Conservation (phyloP, 176 grass and related monocot species). For the Rhynchospora breviuscula region DNA sequence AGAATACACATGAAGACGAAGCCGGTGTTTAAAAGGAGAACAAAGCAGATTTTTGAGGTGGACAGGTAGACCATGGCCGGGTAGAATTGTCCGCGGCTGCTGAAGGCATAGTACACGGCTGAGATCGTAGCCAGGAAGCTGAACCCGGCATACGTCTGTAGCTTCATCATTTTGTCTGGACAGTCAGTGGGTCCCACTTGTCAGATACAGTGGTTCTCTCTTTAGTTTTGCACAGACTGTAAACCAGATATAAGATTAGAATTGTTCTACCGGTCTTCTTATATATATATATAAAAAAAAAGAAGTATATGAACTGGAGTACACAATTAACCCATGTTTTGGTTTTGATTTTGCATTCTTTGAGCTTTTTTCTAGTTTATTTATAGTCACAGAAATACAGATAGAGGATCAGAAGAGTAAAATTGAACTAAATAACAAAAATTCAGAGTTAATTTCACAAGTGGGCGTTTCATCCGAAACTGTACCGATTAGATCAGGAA, state of each 20-base stretch:
- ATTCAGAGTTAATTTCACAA: background rate
- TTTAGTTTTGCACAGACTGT: background rate
- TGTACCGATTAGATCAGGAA: background rate
- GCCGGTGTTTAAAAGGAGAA: slow-evolving; percentile 86
- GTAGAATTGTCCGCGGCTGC: slow-evolving; percentile 93
- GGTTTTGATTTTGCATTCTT: background rate
- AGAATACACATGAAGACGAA: slow-evolving; percentile 83
- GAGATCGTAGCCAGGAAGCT: slow-evolving; percentile 81
- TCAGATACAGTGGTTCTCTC: background rate
- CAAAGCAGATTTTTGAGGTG: slow-evolving; percentile 96
- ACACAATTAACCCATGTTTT: background rate
- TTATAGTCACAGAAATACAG: background rate
- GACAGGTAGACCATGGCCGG: slow-evolving; percentile 92
- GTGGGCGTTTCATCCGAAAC: background rate
- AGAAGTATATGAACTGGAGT: too few species aligned
- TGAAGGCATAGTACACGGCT: slow-evolving; percentile 82
- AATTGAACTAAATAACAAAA: background rate
- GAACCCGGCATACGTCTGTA: slow-evolving; percentile 83
- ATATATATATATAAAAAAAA: too few species aligned
- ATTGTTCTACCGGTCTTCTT: too few species aligned
- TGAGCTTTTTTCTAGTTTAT: background rate
- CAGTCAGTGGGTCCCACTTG: background rate
- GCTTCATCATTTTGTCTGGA: slow-evolving; percentile 55
- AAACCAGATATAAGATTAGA: background rate
- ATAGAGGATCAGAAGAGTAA: background rate